Conservation (phyloP, 2,329 filamentous ascomycete species). For the Sporothrix pseudoabietina region DNA sequence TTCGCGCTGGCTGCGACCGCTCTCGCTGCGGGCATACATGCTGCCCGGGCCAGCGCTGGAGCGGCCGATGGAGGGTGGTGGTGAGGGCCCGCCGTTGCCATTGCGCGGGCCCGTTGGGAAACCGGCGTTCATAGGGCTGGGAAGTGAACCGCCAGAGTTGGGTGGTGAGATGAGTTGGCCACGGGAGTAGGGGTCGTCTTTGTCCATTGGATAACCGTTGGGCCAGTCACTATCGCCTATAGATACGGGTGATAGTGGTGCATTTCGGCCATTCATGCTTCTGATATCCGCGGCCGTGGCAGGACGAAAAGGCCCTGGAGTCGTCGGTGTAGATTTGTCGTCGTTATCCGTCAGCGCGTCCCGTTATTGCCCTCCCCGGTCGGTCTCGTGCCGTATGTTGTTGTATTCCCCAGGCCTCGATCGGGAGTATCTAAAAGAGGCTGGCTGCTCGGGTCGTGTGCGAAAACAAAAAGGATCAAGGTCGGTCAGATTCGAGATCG, state of each 20-base stretch:
- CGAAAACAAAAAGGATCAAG: not conserved
- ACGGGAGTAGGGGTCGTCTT: slow-evolving; percentile 57
- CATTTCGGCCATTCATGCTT: slow-evolving; percentile 73
- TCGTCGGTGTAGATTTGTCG: not conserved
- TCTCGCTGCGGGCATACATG: slow-evolving; percentile 67
- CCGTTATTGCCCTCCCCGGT: not conserved
- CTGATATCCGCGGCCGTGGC: slow-evolving; percentile 24
- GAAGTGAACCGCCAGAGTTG: slow-evolving; percentile 62
- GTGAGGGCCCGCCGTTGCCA: slow-evolving; percentile 69
- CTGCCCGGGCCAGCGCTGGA: slow-evolving; percentile 75
- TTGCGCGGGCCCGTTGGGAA: slow-evolving; percentile 57
- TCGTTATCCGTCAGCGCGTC: not conserved
- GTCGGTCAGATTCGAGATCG: not conserved
- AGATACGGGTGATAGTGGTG: slow-evolving; percentile 79
- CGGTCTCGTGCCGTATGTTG: not conserved
- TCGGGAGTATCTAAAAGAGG: not conserved
- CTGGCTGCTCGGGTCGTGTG: not conserved
- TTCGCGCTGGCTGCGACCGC: slow-evolving; percentile 59
- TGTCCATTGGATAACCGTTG: slow-evolving; percentile 58
- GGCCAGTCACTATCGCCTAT: slow-evolving; percentile 84
- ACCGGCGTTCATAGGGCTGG: slow-evolving; percentile 63
- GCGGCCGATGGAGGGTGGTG: slow-evolving; percentile 82
- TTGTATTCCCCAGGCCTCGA: not conserved
- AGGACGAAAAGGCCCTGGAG: not conserved
- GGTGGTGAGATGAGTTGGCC: slow-evolving; percentile 69